Evolutionary conservation across 2,329 filamentous ascomycete genomes (phyloP).

Genomic region (Stachybotrys echinatus): DNA sequence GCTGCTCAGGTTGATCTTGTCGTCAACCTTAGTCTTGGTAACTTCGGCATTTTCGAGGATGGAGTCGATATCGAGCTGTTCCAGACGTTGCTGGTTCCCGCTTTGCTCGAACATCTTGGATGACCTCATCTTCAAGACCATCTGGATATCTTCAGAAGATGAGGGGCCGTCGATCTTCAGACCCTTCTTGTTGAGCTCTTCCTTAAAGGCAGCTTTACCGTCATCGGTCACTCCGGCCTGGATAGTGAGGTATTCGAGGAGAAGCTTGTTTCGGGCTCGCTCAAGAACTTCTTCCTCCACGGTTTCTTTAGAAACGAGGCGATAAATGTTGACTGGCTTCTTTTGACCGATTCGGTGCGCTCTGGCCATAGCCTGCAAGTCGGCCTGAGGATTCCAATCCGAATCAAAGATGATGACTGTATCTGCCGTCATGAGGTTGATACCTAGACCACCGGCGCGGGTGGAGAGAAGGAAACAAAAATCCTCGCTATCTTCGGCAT

Average conservation of each 20-base stretch:
- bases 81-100: constrained; percentile 91
- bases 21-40: constrained; percentile 91
- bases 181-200: constrained; percentile 74
- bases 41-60: constrained; percentile 96
- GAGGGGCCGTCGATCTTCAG: constrained; percentile 73
- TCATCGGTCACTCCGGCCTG: constrained; percentile 96
- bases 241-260: constrained; percentile 95
- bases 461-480: constrained; percentile 97
- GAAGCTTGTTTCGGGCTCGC: constrained; percentile 91
- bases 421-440: constrained; percentile 98
- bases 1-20: constrained; percentile 86
- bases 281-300: constrained; percentile 98
- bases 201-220: constrained; percentile 71
- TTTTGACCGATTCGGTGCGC: constrained; percentile 98
- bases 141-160: constrained; percentile 90
- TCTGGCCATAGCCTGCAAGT: constrained; percentile 96
- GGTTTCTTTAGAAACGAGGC: constrained; percentile 94
- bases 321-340: constrained; percentile 91
- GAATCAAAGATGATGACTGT: constrained; percentile 98
- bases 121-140: constrained; percentile 94
- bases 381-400: constrained; percentile 98
- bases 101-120: constrained; percentile 99
- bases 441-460: constrained; percentile 92
- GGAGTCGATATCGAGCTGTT: constrained; percentile 95
- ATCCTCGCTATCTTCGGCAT: constrained; percentile 90